A percentile compares a stretch with the other conserved stretches of the same genome.
These are phyloP conservation scores for Barnettozyma wickerhamii DNA, from an alignment of 805 yeast species.

Conservation along the genomic window DNA sequence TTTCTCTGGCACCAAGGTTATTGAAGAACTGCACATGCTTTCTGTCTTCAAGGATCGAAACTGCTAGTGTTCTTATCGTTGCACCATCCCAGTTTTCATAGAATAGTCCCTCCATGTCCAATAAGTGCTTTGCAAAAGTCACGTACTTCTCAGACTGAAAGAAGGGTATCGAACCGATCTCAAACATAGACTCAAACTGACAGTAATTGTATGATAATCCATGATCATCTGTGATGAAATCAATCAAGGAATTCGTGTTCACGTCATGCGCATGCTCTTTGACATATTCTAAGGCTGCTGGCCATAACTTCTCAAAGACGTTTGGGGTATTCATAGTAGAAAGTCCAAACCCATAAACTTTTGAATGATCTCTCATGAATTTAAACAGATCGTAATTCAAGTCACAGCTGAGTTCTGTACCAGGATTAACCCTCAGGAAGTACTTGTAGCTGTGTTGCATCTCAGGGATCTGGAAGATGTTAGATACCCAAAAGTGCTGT, in stretches of 20 bases:
- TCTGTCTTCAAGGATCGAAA: conserved; percentile 61
- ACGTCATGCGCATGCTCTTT: conserved; percentile 53
- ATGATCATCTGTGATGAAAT: conserved; percentile 65
- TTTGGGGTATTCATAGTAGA: conserved; percentile 59
- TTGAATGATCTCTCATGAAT: conserved; percentile 47
- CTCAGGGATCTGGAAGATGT: conserved; percentile 40
- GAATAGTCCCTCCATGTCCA: conserved; percentile 74
- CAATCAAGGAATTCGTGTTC: conserved; percentile 58
- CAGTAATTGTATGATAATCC: conserved; percentile 76
- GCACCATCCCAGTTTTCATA: conserved; percentile 94
- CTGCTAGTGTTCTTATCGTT: conserved; percentile 82
- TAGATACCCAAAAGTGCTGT: conserved; percentile 44
- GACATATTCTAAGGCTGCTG: conserved; percentile 60
- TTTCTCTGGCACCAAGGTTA: conserved; percentile 73
- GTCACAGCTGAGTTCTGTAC: conserved; percentile 41
- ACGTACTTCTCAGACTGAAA: conserved; percentile 69
- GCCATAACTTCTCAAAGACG: conserved; percentile 79
- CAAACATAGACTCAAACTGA: conserved; percentile 88
- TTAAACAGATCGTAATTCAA: conserved; percentile 42
- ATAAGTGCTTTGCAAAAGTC: conserved; percentile 63
- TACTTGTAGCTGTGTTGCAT: conserved; percentile 40
- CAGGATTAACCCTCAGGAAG: conserved; percentile 49
- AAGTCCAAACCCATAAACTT: conserved; percentile 62
- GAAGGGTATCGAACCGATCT: conserved; percentile 69
- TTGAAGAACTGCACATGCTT: conserved; percentile 68